Evolutionary conservation across 495 filamentous ascomycete species (phyloP), one percentile per base, ranked within the genome.

Genomic region (Podospora pseudocomata): DNA sequence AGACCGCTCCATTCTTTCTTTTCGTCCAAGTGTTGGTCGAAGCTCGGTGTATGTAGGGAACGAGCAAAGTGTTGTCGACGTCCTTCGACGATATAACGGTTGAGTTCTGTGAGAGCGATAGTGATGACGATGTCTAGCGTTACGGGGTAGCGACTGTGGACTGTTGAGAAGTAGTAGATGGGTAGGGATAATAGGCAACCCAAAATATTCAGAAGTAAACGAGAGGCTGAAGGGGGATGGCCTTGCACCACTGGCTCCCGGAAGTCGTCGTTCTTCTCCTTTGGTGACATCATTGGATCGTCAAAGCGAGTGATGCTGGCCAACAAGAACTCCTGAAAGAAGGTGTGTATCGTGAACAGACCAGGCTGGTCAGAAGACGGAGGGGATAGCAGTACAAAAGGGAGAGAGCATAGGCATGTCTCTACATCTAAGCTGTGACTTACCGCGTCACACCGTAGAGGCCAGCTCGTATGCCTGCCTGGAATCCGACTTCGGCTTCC

Each of bases 41-140:
- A 5, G 2, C 19, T n/a, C 34, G 11, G 27, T 7, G n/a, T 28
- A n/a, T 63, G 28, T 1, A 18, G 1, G 18, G 26, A 53, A 16
- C 54, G 9, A 7, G 57, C n/a, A 4, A 68, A 64, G 4, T 28
- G n/a, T 18, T 54, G 60, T 16, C 67, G 27, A 7, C 56, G 32
- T 23, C 67, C 57, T 23, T 68, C 67, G 5, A 68, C 63, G 19
- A 64, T 63, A 27, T 65, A 68, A 19, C 67, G 67, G 56, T 65
- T 68, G 9, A 68, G 39, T 55, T 68, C 67, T n/a, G 67, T 65
- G 4, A 68, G 32, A 6, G 67, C 67, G 26, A 68, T 68, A 15
- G 67, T 68, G 54, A 68, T 65, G 54, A 68, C 13, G 19, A 68
- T 64, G 34, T 68, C 67, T 2, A 68, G 27, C 1, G 67, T 65